A percentile compares a stretch with the other conserved stretches of the same genome.
These are phyloP conservation scores for Lactarius evosmus DNA, from an alignment of 768 basidiomycete genomes.

Conservation along the genomic window DNA sequence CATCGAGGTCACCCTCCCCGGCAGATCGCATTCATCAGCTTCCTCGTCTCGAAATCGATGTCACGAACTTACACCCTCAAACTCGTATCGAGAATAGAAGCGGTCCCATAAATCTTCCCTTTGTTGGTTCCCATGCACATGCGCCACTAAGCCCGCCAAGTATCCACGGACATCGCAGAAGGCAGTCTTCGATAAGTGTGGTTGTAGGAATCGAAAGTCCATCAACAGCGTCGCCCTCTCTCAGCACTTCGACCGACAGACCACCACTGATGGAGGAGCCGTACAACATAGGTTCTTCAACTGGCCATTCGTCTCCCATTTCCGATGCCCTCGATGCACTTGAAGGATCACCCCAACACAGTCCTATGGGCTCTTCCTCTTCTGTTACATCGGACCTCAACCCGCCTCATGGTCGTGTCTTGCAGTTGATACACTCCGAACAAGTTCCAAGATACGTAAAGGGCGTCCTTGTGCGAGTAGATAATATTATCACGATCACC, in stretches of 20 bases:
- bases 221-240: constrained; percentile 8
- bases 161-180: not conserved
- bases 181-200: not conserved
- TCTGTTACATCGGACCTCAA: not conserved
- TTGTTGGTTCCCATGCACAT: not conserved
- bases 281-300: not conserved
- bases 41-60: not conserved
- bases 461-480: constrained; percentile 4
- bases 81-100: not conserved
- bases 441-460: constrained; percentile 19
- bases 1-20: not conserved
- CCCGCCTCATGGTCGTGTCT: not conserved
- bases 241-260: not conserved
- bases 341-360: not conserved
- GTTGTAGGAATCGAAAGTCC: not conserved
- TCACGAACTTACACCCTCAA: not conserved
- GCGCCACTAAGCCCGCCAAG: not conserved
- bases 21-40: not conserved
- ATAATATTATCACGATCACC: not conserved
- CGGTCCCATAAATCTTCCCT: not conserved
- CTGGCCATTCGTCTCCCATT: not conserved
- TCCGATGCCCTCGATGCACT: not conserved
- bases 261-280: constrained; percentile 6
- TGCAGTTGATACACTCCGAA: constrained; percentile 14
- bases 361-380: not conserved